Evolutionary conservation across 1,284 basidiomycete genomes (phyloP), one percentile per base, ranked within the genome.

Genomic region (Tylopilus sp.): DNA sequence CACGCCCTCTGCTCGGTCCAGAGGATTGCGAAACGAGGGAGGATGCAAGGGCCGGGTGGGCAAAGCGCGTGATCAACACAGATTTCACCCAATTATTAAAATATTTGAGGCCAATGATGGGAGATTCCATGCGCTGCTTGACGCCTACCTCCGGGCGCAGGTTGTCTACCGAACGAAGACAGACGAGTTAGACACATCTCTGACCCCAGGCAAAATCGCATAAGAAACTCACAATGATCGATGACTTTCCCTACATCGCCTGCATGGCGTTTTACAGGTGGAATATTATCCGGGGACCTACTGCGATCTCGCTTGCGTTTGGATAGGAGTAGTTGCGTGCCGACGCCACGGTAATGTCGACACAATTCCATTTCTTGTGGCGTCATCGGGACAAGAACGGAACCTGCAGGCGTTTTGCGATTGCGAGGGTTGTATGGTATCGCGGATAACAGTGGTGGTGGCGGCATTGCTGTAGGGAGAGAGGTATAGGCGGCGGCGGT

Each of bases 71-170:
- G 61, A 98, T 95, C 54, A 97, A 77, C 10, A 96, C 91, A 12
- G 91, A 92, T 71, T 98, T 98, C 61, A 97, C 85, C 94, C 96
- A 99, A 72, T 99, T 99, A 74, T 99, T 99, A 75, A 98, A 99
- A 67, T 83, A 91, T 70, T 95, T 94, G 50, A 99, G 78, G 20
- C 93, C 94, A 52, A 97, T 92, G 63, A 99, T 99, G 30, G 94
- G 92, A 7, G 94, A 97, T n/a, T 87, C 83, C 56, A 82, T 80
- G 33, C 96, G 86, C 57, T 88, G 83, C 9, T 83, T 76, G 28
- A 92, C 80, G 46, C 92, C 94, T 11, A 95, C 87, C 54, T 99
- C 94, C 4, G 90, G 91, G 10, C 96, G 83, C 38, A 83, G 79
- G 67, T 99, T 99, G 72, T 99, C 91, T 94, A 49, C 20, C 41